These are phyloP conservation scores for Micromonas pusilla DNA, from an alignment of 139 green algal genomes.

Conservation along the genomic window DNA sequence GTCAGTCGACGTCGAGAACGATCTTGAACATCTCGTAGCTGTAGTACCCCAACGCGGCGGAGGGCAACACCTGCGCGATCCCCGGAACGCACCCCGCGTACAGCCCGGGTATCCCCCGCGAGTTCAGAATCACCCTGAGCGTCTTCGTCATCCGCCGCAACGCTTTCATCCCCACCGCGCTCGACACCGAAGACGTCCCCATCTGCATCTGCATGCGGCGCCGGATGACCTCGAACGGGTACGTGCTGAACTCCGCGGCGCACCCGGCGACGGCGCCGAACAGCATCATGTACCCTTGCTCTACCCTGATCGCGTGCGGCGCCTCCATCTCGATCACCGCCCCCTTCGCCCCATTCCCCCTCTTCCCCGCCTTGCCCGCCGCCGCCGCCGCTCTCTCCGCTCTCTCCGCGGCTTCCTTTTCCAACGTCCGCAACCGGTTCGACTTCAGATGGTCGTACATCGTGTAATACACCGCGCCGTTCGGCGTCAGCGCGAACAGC, in stretches of 20 bases:
- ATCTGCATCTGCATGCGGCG: conserved; percentile 61
- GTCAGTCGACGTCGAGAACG: conserved; percentile 16
- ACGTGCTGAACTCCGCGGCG: conserved; percentile 53
- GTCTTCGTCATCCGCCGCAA: not conserved
- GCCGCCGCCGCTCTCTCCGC: not conserved
- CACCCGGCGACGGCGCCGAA: conserved; percentile 55
- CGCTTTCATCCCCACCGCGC: not conserved
- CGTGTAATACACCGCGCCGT: conserved; percentile 74
- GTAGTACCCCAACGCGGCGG: conserved; percentile 47
- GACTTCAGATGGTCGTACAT: conserved; percentile 69
- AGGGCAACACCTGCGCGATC: conserved; percentile 45
- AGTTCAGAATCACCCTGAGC: conserved; percentile 18
- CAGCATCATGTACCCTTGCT: conserved; percentile 41
- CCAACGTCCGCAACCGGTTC: not conserved
- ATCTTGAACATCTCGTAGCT: conserved; percentile 44
- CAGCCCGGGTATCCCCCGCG: conserved; percentile 34
- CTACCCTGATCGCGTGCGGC: conserved; percentile 5
- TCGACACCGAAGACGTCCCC: not conserved
- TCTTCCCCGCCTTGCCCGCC: not conserved
- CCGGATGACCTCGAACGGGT: conserved; percentile 63
- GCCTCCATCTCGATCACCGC: not conserved
- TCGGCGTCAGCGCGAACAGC: conserved; percentile 63
- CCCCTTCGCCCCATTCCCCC: not conserved
- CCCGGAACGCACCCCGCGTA: conserved; percentile 45
- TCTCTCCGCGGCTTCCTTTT: not conserved